Evolutionary conservation across 805 yeast genomes (phyloP), one percentile per base, ranked within the genome.

Genomic region (Ogataea angusta): DNA sequence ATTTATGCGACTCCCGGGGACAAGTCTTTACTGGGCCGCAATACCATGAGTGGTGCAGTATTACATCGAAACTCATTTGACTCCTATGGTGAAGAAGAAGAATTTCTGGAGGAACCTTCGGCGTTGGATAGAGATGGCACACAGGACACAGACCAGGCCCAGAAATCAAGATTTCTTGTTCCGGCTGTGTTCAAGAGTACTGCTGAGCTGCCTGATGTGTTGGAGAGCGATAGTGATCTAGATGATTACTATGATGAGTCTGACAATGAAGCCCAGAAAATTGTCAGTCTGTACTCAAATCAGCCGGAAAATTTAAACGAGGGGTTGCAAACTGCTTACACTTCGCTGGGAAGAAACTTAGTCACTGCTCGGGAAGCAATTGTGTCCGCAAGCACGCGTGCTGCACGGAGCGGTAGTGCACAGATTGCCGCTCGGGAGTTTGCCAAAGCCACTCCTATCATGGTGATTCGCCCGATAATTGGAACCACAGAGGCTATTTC

Each of bases 401-500:
- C 87, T 7, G 69, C 78, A 19, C 82, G 75, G n/a, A 70, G 82
- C 21, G 82, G 78, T 0, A 77, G 73, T 45, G 78, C 87, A 0
- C 82, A 76, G 51, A 82, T 73, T 4, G 86, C 90, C 0, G 75
- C 86, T 0, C 62, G 69, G 14, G 80, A 87, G 1, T 69, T 88
- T 10, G 81, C 85, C 10, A 76, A 75, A 48, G 87, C 84, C 0
- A 78, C 95, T 1, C 97, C 97, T 0, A 77, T 87, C 12, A 81
- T 87, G 14, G 62, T 90, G 12, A 71, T 90, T 2, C 62, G 96
- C 30, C 96, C 97, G 2, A 73, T 88, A 46, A 88, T 90, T 52
- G 98, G 97, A 2, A 88, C 95, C 0, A 85, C 96, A 0, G 96
- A 88, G 58, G 95, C 95, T 0, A 71, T 90, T 6, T 82, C 91